These are phyloP conservation scores for Didymella sp. DNA, from an alignment of 2,329 filamentous ascomycete species.

Conservation along the genomic window DNA sequence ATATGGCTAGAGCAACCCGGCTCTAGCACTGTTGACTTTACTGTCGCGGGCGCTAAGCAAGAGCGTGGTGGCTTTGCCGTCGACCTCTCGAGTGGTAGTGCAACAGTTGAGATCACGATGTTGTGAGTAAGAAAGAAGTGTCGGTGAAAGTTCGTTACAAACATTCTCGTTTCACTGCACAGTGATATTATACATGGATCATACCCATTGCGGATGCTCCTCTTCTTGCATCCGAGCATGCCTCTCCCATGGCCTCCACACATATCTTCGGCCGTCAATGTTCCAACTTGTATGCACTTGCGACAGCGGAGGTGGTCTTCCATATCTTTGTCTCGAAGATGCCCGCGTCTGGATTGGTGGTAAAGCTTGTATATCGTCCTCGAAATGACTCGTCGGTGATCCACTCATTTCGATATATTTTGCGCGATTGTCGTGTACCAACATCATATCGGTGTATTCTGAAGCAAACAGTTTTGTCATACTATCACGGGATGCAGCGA, in stretches of 20 bases:
- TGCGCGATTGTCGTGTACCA: not conserved
- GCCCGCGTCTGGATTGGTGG: not conserved
- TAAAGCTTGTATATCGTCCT: not conserved
- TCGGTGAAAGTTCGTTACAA: too few relatives aligned
- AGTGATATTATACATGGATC: not conserved
- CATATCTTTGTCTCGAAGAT: not conserved
- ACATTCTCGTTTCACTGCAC: not conserved
- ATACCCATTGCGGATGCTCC: not conserved
- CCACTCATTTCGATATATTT: not conserved
- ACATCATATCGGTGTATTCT: not conserved
- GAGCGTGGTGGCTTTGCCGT: constrained; percentile 29
- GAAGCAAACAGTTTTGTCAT: constrained; percentile 1
- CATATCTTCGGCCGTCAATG: not conserved
- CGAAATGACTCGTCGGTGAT: not conserved
- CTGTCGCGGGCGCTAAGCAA: constrained; percentile 19
- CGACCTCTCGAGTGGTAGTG: constrained; percentile 21
- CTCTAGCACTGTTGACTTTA: constrained; percentile 9
- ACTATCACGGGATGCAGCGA: not conserved
- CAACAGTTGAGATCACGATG: constrained; percentile 21
- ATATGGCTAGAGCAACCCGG: constrained; percentile 30
- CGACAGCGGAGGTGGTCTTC: not conserved
- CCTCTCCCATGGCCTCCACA: not conserved
- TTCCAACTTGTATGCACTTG: not conserved
- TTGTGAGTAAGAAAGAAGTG: not conserved
- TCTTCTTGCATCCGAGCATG: not conserved